These are phyloP conservation scores for Porphyrellus sp. DNA, from an alignment of 1,284 basidiomycete species.

Conservation along the genomic window DNA sequence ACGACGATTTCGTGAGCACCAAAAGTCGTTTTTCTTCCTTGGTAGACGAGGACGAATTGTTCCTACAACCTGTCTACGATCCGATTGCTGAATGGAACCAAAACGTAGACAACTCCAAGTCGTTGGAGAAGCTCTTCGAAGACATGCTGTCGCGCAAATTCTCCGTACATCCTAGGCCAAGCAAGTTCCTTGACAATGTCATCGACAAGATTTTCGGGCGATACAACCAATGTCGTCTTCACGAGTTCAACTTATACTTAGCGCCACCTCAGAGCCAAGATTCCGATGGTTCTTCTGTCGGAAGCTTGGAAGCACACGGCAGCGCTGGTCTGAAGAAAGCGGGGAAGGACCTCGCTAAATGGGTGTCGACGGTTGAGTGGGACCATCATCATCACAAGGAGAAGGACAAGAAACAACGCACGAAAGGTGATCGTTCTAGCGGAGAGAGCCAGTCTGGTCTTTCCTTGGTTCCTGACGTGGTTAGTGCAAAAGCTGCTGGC, in stretches of 20 bases:
- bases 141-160: constrained; percentile 50
- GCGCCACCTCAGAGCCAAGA: constrained; percentile 42
- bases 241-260: constrained; percentile 52
- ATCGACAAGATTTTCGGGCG: constrained; percentile 52
- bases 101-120: constrained; percentile 37
- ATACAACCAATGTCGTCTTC: constrained; percentile 37
- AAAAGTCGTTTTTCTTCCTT: constrained; percentile 31
- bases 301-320: constrained; percentile 24
- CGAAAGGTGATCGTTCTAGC: constrained; percentile 29
- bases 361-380: constrained; percentile 37
- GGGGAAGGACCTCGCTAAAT: constrained; percentile 33
- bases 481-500: constrained; percentile 44
- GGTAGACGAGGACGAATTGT: constrained; percentile 16
- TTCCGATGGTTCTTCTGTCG: constrained; percentile 27
- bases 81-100: constrained; percentile 36
- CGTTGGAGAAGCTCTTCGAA: constrained; percentile 51
- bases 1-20: constrained; percentile 35
- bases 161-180: constrained; percentile 47
- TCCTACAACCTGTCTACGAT: constrained; percentile 18
- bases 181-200: constrained; percentile 41
- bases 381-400: constrained; percentile 34
- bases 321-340: constrained; percentile 26
- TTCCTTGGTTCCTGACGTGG: constrained; percentile 27
- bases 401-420: constrained; percentile 22
- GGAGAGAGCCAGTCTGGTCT: constrained; percentile 21